phyloP scores from a whole-genome alignment of 495 filamentous ascomycete species.

The Xylaria castorea region DNA sequence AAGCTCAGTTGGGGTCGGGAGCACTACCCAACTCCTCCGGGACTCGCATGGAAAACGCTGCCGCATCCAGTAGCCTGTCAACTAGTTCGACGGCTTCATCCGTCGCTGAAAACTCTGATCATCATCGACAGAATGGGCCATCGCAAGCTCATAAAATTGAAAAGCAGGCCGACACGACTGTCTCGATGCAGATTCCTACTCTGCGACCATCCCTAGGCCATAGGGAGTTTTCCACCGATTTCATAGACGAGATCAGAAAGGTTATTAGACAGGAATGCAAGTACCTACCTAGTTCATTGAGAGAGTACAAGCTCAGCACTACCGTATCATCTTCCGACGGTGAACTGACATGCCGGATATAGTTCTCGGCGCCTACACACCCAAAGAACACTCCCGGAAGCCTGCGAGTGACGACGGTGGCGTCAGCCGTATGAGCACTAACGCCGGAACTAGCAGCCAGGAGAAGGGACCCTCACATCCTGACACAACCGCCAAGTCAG shows the following conservation, averaged over 20 bases:
- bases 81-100: conserved; percentile 17
- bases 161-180: conserved; percentile 18
- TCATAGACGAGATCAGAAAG: conserved; percentile 37
- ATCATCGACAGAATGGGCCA: neutral
- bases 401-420: conserved; percentile 7
- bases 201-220: conserved; percentile 1
- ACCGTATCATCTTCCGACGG: neutral
- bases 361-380: conserved; percentile 31
- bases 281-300: conserved; percentile 16
- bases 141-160: neutral
- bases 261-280: conserved; percentile 38
- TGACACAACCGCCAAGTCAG: conserved; percentile 5
- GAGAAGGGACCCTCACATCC: conserved; percentile 14
- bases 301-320: conserved; percentile 17
- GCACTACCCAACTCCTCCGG: neutral
- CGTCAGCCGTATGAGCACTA: neutral
- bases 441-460: neutral
- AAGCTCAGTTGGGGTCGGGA: conserved; percentile 5
- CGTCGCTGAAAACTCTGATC: neutral
- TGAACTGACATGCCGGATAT: conserved; percentile 20
- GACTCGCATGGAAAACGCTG: conserved; percentile 6
- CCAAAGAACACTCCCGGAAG: conserved; percentile 9
- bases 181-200: neutral
- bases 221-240: conserved; percentile 15
- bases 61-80: neutral